Evolutionary conservation across 1,284 basidiomycete species (phyloP), one percentile per base, ranked within the genome.

Genomic region (Mycena sp.): DNA sequence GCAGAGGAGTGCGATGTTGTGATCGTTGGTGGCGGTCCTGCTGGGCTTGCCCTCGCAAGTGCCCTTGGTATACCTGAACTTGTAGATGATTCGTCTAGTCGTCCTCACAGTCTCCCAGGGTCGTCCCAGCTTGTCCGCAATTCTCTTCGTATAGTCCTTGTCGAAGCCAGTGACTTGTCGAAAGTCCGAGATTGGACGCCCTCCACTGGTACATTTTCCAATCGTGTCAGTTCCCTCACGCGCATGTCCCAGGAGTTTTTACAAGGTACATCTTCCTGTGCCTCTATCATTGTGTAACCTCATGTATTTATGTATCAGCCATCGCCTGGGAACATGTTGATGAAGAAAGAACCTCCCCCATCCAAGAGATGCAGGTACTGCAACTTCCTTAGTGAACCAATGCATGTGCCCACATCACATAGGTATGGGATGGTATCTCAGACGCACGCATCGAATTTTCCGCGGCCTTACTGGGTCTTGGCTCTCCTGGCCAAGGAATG

Each of bases 11-110:
- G 86, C 67, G 96, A 98, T 75, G 83, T 98, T 56, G 93, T 98
- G 32, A 93, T 99, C 69, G 94, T 98, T 37, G 97, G 97, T 16
- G 97, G 95, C 46, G 96, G 96, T 1, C 95, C 95, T 21, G 95
- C 89, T 1, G 97, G 97, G 16, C 84, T 99, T 26, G 93, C 96
- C 5, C 81, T 99, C 28, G 95, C 95, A 1, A 90, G 88, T 73
- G 94, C 95, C 25, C 83, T 99, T 21, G 86, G 96, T 95, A 71
- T 48, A 37, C n/a, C 40, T n/a, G n/a, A n/a, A n/a, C 30, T 5
- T 35, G 30, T 2, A 45, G 1, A 11, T 26, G 4, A 49, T 29
- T 26, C 45, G 54, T 19, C 41, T 40, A 50, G 6, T 63, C 44
- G 28, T 29, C 30, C 57, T 48, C 21, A 43, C 48, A 6, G 7